Evolutionary conservation across 2,329 filamentous ascomycete species (phyloP), one percentile per base, ranked within the genome.

Genomic region (Madurella mycetomatis): DNA sequence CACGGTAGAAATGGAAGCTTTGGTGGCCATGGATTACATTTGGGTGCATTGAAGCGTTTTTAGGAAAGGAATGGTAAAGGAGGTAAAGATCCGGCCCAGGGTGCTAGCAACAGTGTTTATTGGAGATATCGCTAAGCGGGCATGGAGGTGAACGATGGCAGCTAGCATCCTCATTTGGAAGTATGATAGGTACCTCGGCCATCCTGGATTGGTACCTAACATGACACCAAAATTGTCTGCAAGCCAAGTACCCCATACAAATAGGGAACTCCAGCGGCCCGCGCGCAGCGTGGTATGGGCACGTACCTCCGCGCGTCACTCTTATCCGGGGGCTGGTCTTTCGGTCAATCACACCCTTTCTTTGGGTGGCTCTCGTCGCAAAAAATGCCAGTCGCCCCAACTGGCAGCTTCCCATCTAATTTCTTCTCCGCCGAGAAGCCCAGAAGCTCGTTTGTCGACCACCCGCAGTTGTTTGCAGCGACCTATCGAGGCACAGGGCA

Each of bases 191-290:
- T 41, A 9, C 41, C 15, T 13, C 12, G 25, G 25, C 25, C 25
- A 25, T 25, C 34, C 25, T 18, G n/a, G 31, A 11, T 30, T 41
- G 40, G 57, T 53, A 59, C 51, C 30, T 42, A 16, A 7, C 9
- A 32, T n/a, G 47, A 43, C 46, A 31, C 42, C 53, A 51, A 17
- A 54, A 50, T 39, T 45, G 44, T 31, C 45, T 50, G 46, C 30
- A 19, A n/a, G 40, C 48, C 17, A 57, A 46, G 59, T 61, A 61
- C 59, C 58, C 25, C 58, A 52, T 62, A 62, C 58, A 57, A 57
- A 12, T 37, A 9, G 34, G 34, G 13, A 52, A 40, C 44, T 41
- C 37, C 25, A 15, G 30, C 41, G 18, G 34, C 16, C 37, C 32
- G 40, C 30, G 41, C 43, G 18, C 46, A 45, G 52, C 31, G 16